These are phyloP conservation scores for Xylariaceae sp. DNA, from an alignment of 2,329 filamentous ascomycete species.

Conservation along the genomic window DNA sequence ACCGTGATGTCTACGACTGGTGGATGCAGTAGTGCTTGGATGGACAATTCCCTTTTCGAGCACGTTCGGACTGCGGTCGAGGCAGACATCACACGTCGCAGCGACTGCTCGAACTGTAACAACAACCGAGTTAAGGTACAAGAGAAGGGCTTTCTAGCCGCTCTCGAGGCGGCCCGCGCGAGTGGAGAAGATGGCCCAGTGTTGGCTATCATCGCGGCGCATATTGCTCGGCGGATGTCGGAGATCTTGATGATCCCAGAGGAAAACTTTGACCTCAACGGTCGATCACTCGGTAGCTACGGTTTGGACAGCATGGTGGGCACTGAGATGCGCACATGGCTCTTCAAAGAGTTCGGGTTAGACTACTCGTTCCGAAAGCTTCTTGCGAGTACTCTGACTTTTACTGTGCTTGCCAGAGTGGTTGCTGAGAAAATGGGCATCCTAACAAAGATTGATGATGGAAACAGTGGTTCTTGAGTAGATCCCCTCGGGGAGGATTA, in stretches of 20 bases:
- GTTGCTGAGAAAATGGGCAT: slow-evolving; percentile 10
- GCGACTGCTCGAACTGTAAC: slow-evolving; percentile 3
- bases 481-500: too few relatives aligned
- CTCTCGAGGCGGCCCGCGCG: slow-evolving; percentile 14
- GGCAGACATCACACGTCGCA: slow-evolving; percentile 6
- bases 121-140: slow-evolving; percentile 4
- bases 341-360: slow-evolving; percentile 34
- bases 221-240: slow-evolving; percentile 21
- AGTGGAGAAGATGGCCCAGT: slow-evolving; percentile 10
- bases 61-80: slow-evolving; percentile 19
- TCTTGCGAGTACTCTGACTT: slow-evolving; percentile 28
- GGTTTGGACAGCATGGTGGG: slow-evolving; percentile 36
- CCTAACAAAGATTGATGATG: not conserved
- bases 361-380: slow-evolving; percentile 38
- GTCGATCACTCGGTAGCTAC: slow-evolving; percentile 27
- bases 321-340: slow-evolving; percentile 34
- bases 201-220: slow-evolving; percentile 5
- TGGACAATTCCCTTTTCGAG: slow-evolving; percentile 22
- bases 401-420: slow-evolving; percentile 14
- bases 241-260: slow-evolving; percentile 21
- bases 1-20: slow-evolving; percentile 11
- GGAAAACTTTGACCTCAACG: slow-evolving; percentile 19
- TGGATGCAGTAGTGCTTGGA: slow-evolving; percentile 20
- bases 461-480: too few relatives aligned
- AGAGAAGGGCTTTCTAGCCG: slow-evolving; percentile 13